Percentiles rank a stretch among this genome's conserved stretches.
Conservation (phyloP, 768 basidiomycete species). For the Trametes punicea region DNA sequence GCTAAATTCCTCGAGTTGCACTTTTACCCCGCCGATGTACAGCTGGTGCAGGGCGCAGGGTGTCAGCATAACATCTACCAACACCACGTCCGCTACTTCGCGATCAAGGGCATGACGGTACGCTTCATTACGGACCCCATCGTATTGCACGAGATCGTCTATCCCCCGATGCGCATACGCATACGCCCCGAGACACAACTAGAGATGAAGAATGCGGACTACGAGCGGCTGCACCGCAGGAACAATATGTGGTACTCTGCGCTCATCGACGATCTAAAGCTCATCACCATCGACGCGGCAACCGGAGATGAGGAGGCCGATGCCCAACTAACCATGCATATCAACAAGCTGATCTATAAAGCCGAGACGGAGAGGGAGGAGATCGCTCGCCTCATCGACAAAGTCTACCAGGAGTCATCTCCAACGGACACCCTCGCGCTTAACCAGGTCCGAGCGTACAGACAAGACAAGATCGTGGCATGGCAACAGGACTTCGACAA, state of each 20-base stretch:
- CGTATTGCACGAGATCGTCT: constrained; percentile 78
- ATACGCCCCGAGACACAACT: constrained; percentile 86
- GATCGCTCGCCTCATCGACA: constrained; percentile 67
- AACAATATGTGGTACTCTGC: constrained; percentile 74
- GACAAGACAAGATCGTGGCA: constrained; percentile 93
- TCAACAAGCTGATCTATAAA: constrained; percentile 63
- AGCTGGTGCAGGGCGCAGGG: constrained; percentile 80
- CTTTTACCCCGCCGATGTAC: constrained; percentile 89
- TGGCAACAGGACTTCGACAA: constrained; percentile 94
- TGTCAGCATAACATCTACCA: constrained; percentile 95
- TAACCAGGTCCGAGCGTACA: constrained; percentile 78
- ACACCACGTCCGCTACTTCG: constrained; percentile 91
- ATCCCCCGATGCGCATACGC: constrained; percentile 84
- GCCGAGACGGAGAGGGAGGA: constrained; percentile 76
- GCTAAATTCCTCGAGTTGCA: constrained; percentile 94
- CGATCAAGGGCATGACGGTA: constrained; percentile 76
- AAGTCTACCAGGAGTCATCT: constrained; percentile 74
- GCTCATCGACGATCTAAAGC: constrained; percentile 69
- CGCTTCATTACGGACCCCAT: constrained; percentile 86
- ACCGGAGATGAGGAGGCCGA: constrained; percentile 75
- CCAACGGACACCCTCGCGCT: constrained; percentile 85
- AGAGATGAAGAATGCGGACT: constrained; percentile 90
- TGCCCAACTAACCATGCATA: constrained; percentile 55
- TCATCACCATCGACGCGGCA: constrained; percentile 76
- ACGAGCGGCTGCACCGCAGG: constrained; percentile 66